These are phyloP conservation scores for Allium cepa DNA, from an alignment of 106 monocot genomes.

Conservation along the genomic window DNA sequence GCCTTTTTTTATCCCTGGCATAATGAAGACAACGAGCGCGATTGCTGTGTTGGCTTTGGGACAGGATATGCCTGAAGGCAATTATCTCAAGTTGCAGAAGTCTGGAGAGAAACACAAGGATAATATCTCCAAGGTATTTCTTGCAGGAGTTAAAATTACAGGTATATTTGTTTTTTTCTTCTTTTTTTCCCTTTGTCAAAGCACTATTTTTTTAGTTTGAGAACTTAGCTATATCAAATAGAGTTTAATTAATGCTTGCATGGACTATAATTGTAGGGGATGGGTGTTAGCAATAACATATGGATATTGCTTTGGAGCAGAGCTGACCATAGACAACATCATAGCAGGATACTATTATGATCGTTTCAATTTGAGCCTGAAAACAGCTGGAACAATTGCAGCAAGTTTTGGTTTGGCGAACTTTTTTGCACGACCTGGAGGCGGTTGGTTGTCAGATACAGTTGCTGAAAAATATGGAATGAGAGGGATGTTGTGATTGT, in stretches of 20 bases:
- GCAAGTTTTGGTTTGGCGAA: slow-evolving; percentile 58
- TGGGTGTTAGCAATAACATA: slow-evolving; percentile 59
- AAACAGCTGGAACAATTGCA: slow-evolving; percentile 48
- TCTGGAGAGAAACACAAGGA: background rate
- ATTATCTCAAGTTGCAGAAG: background rate
- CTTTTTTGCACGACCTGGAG: slow-evolving; percentile 47
- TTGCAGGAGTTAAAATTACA: slow-evolving; percentile 3
- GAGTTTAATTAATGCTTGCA: too few relatives aligned
- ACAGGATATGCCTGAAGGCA: background rate
- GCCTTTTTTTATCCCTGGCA: too few relatives aligned
- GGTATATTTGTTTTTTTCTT: background rate
- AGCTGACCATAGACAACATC: slow-evolving; percentile 58
- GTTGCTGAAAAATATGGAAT: slow-evolving; percentile 42
- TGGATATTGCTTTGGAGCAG: slow-evolving; percentile 77
- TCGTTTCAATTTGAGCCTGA: slow-evolving; percentile 28
- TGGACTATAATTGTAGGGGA: slow-evolving; percentile 32
- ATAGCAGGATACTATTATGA: slow-evolving; percentile 56
- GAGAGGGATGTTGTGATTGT: slow-evolving; percentile 55
- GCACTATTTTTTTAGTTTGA: too few relatives aligned
- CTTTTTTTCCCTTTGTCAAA: too few relatives aligned
- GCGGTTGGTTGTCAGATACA: slow-evolving; percentile 41
- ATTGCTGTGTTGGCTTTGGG: too few relatives aligned
- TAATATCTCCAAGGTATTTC: slow-evolving; percentile 24
- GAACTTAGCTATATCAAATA: too few relatives aligned
- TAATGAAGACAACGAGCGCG: too few relatives aligned